Base-by-base conservation (phyloP, 2,329 filamentous ascomycete genomes). In the Lasiodiplodia citricola region DNA sequence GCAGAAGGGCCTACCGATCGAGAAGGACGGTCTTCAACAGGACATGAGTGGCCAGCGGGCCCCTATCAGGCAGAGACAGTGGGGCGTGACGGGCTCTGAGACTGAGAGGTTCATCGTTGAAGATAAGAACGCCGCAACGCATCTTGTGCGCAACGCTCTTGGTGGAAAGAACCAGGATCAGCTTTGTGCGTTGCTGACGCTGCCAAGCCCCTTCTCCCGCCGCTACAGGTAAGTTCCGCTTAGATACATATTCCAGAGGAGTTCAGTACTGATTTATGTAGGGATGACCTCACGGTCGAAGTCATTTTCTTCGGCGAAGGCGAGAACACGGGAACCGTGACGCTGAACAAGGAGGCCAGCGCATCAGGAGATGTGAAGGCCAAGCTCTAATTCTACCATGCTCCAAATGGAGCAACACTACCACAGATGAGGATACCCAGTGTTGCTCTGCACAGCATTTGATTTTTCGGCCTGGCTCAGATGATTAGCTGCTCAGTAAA, bases 271-370 rank as follows among this genome's bases (percentile, higher is more conserved):
- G 68, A 74, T 70, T 70, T 70, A 75, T 75, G 58, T 74, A 95
- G 93, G 73, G 96, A 99, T 78, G 96, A 99, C 78, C 83, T 99
- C 71, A 99, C 96, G 0, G 95, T 99, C 18, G 93, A 99, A 80
- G 96, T 99, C 70, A 97, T 99, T 76, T 99, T 99, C 86, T 99
- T 99, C 75, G 96, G 96, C 70, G 89, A 97, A 73, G 88, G 91
- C 44, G 77, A 90, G 66, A 90, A 90, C 78, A 91, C 87, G 37
- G 94, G 94, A 44, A 90, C 91, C 71, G 91, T 98, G 5, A 87
- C 91, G 5, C 80, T 97, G 69, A 99, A 98, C 80, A 85, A 91
- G 72, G 95, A 97, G 76, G 96, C 96, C 1, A 97, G 91, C 70
- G 92, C 91, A 11, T 38, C 50, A 11, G 44, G 37, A 4, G 58